Base-by-base conservation (phyloP, 2,329 filamentous ascomycete species). In the Bisporella sp. region DNA sequence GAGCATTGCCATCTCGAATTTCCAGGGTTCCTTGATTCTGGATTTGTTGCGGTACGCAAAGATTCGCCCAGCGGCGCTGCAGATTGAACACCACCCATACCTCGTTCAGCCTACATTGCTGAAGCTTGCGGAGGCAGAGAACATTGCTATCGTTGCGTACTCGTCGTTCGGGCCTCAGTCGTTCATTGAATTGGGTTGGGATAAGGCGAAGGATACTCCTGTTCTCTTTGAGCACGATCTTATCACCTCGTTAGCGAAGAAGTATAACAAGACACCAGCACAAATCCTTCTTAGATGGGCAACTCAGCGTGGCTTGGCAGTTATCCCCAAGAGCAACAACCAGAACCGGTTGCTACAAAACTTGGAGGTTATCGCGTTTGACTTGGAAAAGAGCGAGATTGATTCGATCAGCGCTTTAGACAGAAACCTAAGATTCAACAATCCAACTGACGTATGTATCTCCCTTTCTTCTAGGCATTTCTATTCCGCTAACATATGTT, bases 11-110 rank as follows among this genome's bases (percentile, higher is more conserved):
- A 76, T 95, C 58, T 85, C 79, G 73, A 95, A 95, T 77, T 92
- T 90, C 79, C 85, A 86, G 70, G 80, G 79, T 44, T 79, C 86
- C 69, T 74, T 89, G 57, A 71, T 95, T 64, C 85, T 91, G 69
- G 88, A 93, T 69, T 73, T 91, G 59, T 77, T 92, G 65, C 81
- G 85, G 62, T 89, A 90, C 70, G 87, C 87, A 55, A 81, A 78
- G 62, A 79, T 89, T 69, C 76, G 76, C 42, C 87, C 88, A 6
- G 85, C 87, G 39, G 84, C 85, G 40, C 82, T 93, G 54, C 89
- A 95, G 76, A 84, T 95, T 69, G 89, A 95, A 76, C 87, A 92
- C 73, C 89, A 95, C 77, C 89, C 89, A 30, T 93, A 91, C 77
- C 80, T 92, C 52, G 84, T 87, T 54, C 89, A 95, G 76, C 69